These are phyloP conservation scores for Cyclotella sp. DNA, from an alignment of 108 stramenopile genomes.

Conservation along the genomic window DNA sequence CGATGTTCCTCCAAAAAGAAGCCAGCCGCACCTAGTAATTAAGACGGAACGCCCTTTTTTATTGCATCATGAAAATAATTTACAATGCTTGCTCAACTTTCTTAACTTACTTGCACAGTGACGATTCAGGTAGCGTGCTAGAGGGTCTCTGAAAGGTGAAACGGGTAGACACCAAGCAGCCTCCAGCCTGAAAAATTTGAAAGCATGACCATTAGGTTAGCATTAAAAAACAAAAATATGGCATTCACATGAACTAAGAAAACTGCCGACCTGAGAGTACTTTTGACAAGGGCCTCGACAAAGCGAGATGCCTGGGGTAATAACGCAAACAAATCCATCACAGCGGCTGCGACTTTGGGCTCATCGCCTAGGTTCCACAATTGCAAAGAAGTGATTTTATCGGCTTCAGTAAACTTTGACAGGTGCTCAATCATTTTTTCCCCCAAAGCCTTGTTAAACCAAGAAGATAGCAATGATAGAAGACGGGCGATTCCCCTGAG, in stretches of 20 bases:
- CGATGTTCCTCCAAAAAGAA: conserved; percentile 73
- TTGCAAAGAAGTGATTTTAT: conserved; percentile 56
- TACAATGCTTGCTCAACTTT: background rate
- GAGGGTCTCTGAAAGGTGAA: conserved; percentile 78
- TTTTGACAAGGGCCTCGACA: conserved; percentile 86
- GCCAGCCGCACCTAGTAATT: conserved; percentile 50
- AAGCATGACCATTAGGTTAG: background rate
- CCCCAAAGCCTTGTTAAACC: conserved; percentile 88
- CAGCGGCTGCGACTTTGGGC: conserved; percentile 76
- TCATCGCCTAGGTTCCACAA: conserved; percentile 82
- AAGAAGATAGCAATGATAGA: conserved; percentile 74
- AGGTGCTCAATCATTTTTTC: conserved; percentile 89
- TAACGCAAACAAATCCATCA: conserved; percentile 74
- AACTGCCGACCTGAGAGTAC: conserved; percentile 24
- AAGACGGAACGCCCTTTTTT: background rate
- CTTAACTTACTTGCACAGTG: conserved; percentile 57
- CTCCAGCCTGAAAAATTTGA: conserved; percentile 61
- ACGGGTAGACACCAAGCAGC: conserved; percentile 43
- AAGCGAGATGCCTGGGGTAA: conserved; percentile 78
- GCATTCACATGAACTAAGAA: background rate
- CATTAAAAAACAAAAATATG: background rate
- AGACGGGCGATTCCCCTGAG: conserved; percentile 76
- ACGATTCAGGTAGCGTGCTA: conserved; percentile 81
- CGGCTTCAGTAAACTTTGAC: conserved; percentile 73
- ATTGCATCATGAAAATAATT: background rate